phyloP scores from a whole-genome alignment of 2,329 filamentous ascomycete genomes.

The Alternaria sp. region DNA sequence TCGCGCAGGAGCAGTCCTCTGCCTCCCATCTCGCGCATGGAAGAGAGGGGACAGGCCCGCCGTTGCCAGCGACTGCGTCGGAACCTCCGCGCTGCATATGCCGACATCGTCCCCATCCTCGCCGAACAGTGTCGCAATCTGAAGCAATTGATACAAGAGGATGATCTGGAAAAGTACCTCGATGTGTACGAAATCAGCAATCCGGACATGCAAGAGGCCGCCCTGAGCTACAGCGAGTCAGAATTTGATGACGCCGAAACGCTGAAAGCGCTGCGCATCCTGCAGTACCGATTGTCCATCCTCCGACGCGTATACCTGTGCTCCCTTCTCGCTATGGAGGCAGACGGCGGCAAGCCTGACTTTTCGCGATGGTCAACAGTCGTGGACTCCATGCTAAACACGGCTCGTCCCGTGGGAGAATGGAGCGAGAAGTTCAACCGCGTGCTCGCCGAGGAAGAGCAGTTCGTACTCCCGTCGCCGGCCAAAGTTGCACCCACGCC shows the following conservation, averaged over 20 bases:
- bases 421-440: slow-evolving; percentile 70
- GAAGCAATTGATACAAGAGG: slow-evolving; percentile 75
- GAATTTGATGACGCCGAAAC: slow-evolving; percentile 77
- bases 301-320: slow-evolving; percentile 86
- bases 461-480: slow-evolving; percentile 58
- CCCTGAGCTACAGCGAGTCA: slow-evolving; percentile 63
- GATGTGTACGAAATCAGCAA: slow-evolving; percentile 66
- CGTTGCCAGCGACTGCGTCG: slow-evolving; percentile 82
- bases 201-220: slow-evolving; percentile 55
- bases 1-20: slow-evolving; percentile 76
- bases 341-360: slow-evolving; percentile 77
- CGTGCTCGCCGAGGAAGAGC: slow-evolving; percentile 80
- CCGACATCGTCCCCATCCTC: slow-evolving; percentile 73
- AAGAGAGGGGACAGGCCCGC: slow-evolving; percentile 78
- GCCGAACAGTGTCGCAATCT: slow-evolving; percentile 72
- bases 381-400: slow-evolving; percentile 72
- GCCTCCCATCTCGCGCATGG: slow-evolving; percentile 89
- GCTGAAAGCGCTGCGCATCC: slow-evolving; percentile 74
- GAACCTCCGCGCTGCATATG: slow-evolving; percentile 73
- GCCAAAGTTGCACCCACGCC: slow-evolving; percentile 70
- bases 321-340: slow-evolving; percentile 85
- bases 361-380: slow-evolving; percentile 79
- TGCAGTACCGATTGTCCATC: slow-evolving; percentile 74
- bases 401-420: slow-evolving; percentile 67
- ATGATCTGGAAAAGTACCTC: slow-evolving; percentile 88